Conservation (phyloP, 2,329 filamentous ascomycete genomes). For the Rhexocercosporidium sp. region DNA sequence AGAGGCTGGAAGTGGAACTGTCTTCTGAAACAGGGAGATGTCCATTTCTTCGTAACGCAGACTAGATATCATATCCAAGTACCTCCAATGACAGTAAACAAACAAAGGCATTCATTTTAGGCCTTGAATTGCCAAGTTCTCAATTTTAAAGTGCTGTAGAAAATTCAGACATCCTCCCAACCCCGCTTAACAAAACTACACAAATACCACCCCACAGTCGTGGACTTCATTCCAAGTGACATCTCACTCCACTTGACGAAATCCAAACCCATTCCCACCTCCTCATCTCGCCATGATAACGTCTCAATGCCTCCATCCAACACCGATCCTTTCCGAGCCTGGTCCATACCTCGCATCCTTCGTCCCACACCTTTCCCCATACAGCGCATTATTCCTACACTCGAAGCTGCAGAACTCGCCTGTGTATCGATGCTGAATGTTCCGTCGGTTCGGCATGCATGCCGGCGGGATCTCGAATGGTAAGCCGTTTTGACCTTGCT, state of each 20-base stretch:
- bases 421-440: slow-evolving; percentile 28
- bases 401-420: slow-evolving; percentile 37
- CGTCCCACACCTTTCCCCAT: slow-evolving; percentile 35
- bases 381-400: slow-evolving; percentile 39
- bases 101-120: neutral
- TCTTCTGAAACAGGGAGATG: neutral
- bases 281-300: neutral
- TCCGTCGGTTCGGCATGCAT: slow-evolving; percentile 36
- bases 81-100: too few species aligned
- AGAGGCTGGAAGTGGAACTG: neutral
- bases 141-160: neutral
- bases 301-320: slow-evolving; percentile 38
- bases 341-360: slow-evolving; percentile 38
- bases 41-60: neutral
- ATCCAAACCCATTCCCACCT: neutral
- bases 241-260: neutral
- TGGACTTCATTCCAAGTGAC: neutral
- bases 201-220: neutral
- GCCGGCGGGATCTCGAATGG: slow-evolving; percentile 37
- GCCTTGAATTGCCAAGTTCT: neutral
- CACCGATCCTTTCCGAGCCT: slow-evolving; percentile 38
- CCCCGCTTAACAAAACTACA: neutral
- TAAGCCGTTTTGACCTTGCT: slow-evolving; percentile 25
- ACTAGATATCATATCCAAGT: neutral
- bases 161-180: neutral